A percentile compares a stretch with the other conserved stretches of the same genome.
phyloP scores from a whole-genome alignment of 2,329 filamentous ascomycete genomes.

The Colletotrichum lentis region DNA sequence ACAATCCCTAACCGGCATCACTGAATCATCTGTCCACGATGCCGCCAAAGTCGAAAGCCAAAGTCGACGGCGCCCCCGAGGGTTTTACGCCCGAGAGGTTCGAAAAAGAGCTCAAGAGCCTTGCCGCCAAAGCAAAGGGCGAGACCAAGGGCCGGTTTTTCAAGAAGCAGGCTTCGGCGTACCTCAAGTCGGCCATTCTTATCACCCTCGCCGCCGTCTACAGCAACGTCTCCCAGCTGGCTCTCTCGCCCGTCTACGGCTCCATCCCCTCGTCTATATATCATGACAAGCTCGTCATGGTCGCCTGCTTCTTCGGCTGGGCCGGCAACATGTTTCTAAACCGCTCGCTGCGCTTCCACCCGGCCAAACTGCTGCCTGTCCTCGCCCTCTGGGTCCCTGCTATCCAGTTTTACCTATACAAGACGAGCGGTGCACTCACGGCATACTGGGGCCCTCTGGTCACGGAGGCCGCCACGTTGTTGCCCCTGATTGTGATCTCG shows the following conservation, averaged over 20 bases:
- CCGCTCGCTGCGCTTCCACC: constrained; percentile 57
- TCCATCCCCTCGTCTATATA: constrained; percentile 78
- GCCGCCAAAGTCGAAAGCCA: constrained; percentile 33
- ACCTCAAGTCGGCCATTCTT: constrained; percentile 53
- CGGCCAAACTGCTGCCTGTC: constrained; percentile 69
- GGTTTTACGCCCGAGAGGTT: constrained; percentile 61
- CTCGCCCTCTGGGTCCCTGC: constrained; percentile 79
- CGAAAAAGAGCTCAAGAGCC: constrained; percentile 61
- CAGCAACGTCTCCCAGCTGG: constrained; percentile 76
- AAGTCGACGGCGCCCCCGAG: constrained; percentile 39
- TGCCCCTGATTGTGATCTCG: constrained; percentile 72
- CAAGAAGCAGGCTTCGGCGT: constrained; percentile 48
- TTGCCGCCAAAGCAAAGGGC: constrained; percentile 56
- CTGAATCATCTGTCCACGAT: constrained; percentile 6
- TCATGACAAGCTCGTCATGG: constrained; percentile 72
- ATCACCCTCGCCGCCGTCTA: constrained; percentile 68
- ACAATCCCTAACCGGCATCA: not conserved
- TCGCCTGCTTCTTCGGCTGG: constrained; percentile 76
- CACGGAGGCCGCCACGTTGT: constrained; percentile 77
- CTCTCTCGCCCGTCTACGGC: constrained; percentile 87
- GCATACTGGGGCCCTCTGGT: constrained; percentile 76
- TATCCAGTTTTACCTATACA: constrained; percentile 75
- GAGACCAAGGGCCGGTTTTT: constrained; percentile 46
- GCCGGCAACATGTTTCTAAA: constrained; percentile 68
- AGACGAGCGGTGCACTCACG: constrained; percentile 71